A percentile compares a stretch with the other conserved stretches of the same genome.
Evolutionary conservation across 768 basidiomycete species (phyloP).

Genomic region (Glaciozyma antarctica): DNA sequence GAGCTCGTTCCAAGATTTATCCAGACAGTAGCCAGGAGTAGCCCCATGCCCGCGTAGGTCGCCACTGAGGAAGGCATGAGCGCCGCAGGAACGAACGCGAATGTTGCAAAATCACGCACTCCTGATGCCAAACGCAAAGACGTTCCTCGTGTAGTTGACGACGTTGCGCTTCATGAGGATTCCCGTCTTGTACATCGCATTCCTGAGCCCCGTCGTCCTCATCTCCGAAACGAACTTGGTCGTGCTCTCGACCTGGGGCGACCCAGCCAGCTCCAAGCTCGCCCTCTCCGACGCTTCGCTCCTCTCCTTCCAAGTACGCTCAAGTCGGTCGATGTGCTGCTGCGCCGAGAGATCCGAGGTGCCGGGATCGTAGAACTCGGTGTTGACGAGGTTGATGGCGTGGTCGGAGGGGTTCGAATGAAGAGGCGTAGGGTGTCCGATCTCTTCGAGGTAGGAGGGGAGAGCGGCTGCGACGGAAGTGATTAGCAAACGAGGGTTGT

Average conservation of each 20-base stretch:
- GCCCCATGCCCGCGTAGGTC: conserved; percentile 36
- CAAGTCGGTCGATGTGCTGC: background rate
- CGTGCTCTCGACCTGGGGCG: background rate
- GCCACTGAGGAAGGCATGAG: conserved; percentile 1
- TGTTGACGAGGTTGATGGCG: conserved; percentile 50
- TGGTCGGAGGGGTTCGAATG: conserved; percentile 54
- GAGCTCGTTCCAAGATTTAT: conserved; percentile 36
- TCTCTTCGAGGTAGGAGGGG: conserved; percentile 26
- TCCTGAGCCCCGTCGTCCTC: background rate
- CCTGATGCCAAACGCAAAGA: conserved; percentile 53
- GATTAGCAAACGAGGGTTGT: too few relatives aligned
- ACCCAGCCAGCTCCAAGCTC: background rate
- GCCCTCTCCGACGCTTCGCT: too few relatives aligned
- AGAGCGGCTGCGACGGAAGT: too few relatives aligned
- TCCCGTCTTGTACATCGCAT: background rate
- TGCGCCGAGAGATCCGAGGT: conserved; percentile 21
- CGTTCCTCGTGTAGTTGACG: conserved; percentile 50
- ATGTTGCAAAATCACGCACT: conserved; percentile 39
- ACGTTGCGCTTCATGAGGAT: conserved; percentile 46
- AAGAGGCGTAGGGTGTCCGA: conserved; percentile 39
- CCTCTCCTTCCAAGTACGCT: conserved; percentile 36
- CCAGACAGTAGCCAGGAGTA: conserved; percentile 50
- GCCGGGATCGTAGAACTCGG: conserved; percentile 33
- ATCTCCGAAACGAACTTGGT: background rate
- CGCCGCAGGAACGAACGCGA: conserved; percentile 38